These are phyloP conservation scores for Aspergillus sergii DNA, from an alignment of 2,329 filamentous ascomycete genomes.

Conservation along the genomic window DNA sequence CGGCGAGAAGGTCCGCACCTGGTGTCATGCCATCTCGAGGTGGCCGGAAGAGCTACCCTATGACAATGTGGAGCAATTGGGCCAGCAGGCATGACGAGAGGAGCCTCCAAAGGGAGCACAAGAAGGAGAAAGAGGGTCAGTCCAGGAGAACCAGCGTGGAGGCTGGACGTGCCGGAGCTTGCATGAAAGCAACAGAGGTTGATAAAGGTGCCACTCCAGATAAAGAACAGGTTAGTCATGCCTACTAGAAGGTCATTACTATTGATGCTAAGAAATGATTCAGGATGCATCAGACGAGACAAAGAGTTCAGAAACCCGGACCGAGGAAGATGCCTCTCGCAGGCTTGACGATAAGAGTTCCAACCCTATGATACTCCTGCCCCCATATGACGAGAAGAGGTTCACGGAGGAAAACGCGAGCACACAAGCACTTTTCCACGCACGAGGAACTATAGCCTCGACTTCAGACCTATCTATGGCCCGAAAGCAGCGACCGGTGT, in stretches of 20 bases:
- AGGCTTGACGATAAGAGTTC: slow-evolving; percentile 14
- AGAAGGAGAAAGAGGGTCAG: slow-evolving; percentile 26
- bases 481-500: slow-evolving; percentile 25
- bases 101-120: slow-evolving; percentile 55
- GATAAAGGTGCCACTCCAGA: background rate
- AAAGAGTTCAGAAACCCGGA: background rate
- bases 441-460: slow-evolving; percentile 27
- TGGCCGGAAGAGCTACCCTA: slow-evolving; percentile 66
- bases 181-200: slow-evolving; percentile 17
- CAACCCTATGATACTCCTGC: slow-evolving; percentile 32
- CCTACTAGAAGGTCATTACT: background rate
- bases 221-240: background rate
- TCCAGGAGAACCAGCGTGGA: slow-evolving; percentile 31
- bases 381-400: slow-evolving; percentile 30
- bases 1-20: slow-evolving; percentile 60
- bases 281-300: background rate
- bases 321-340: background rate
- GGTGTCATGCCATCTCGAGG: slow-evolving; percentile 31
- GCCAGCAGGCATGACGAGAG: slow-evolving; percentile 85
- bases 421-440: slow-evolving; percentile 36
- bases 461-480: slow-evolving; percentile 25
- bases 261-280: slow-evolving; percentile 5
- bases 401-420: slow-evolving; percentile 36
- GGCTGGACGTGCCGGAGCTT: slow-evolving; percentile 28
- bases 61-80: slow-evolving; percentile 85